A percentile compares a stretch with the other conserved stretches of the same genome.
Evolutionary conservation across 1,284 basidiomycete species (phyloP).

Genomic region (Papiliotrema terrestris): DNA sequence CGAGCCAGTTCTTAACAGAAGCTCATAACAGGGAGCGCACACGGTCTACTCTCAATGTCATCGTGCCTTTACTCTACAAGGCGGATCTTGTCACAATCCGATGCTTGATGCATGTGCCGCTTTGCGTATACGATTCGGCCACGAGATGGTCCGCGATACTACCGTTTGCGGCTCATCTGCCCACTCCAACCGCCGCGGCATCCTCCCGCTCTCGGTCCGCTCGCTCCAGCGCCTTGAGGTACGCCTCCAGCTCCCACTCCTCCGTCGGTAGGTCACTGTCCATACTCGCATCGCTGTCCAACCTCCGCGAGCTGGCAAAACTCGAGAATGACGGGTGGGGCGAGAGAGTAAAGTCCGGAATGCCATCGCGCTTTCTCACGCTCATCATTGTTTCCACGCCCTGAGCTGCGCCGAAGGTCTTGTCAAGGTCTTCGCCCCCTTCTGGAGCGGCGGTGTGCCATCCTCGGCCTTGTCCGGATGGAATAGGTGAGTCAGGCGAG

Average conservation of each 20-base stretch:
- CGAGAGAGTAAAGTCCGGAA: conserved; percentile 14
- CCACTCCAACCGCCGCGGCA: too few species aligned
- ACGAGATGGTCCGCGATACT: too few species aligned
- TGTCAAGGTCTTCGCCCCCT: conserved; percentile 4
- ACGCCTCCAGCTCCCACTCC: conserved; percentile 14
- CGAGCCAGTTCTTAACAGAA: too few species aligned
- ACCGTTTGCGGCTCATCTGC: too few species aligned
- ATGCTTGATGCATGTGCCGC: too few species aligned
- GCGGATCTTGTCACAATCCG: too few species aligned
- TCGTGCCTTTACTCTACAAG: too few species aligned
- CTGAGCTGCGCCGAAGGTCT: conserved; percentile 1
- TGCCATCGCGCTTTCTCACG: too few species aligned
- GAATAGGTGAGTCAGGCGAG: conserved; percentile 4
- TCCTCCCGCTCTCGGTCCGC: conserved; percentile 1
- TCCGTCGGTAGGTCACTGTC: conserved; percentile 4
- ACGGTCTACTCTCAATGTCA: too few species aligned
- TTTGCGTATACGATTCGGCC: too few species aligned
- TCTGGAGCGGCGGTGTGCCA: conserved; percentile 12
- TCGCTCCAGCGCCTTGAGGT: conserved; percentile 6
- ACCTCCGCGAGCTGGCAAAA: background rate
- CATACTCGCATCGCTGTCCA: conserved; percentile 3
- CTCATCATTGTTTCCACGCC: background rate
- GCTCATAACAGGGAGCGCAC: too few species aligned
- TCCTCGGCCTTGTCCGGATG: conserved; percentile 11
- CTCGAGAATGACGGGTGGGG: background rate